Base-by-base conservation (phyloP, 495 filamentous ascomycete species). In the Trypethelium eluteriae region DNA sequence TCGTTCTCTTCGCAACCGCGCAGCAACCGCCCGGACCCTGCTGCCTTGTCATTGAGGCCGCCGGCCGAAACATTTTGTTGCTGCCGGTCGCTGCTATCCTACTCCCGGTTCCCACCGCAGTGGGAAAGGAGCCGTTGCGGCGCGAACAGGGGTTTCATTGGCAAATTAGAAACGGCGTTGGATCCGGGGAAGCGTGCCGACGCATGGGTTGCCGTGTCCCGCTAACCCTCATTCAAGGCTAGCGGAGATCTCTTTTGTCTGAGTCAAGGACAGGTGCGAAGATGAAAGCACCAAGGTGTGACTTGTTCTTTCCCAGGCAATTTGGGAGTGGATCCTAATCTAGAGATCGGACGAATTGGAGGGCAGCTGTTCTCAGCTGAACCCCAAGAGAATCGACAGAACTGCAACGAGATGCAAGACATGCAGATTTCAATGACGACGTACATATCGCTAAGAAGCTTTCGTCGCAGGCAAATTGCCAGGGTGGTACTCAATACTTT, bases 21-120 rank as follows among this genome's bases (percentile, higher is more conserved):
- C 53, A 18, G 32, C 53, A 59, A 32, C 53, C 53, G 53, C 53
- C 53, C n/a, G 5, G 49, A 53, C 49, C 49, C 49, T 53, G 49
- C 49, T 53, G 49, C 49, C 49, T 53, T 53, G n/a, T 53, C 9
- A 11, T 53, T n/a, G 49, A 14, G n/a, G 49, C 49, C 49, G 49
- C 49, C 41, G 25, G 25, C 49, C 49, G 5, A 53, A 53, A 53
- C 49, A 5, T 25, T 53, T 53, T 53, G 5, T 9, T n/a, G 10
- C 53, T 32, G 6, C 32, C 5, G 5, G 32, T 3, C 53, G 25
- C 18, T 14, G 41, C 41, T 44, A 44, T 44, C 25, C 25, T 25
- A 1, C 25, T 25, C 49, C 10, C n/a, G 49, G 9, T 53, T 18
- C 25, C 49, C 49, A 53, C 12, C 49, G 16, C 49, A 16, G 12